phyloP scores from a whole-genome alignment of 2,329 filamentous ascomycete genomes.

The Colletotrichum theobromicola region DNA sequence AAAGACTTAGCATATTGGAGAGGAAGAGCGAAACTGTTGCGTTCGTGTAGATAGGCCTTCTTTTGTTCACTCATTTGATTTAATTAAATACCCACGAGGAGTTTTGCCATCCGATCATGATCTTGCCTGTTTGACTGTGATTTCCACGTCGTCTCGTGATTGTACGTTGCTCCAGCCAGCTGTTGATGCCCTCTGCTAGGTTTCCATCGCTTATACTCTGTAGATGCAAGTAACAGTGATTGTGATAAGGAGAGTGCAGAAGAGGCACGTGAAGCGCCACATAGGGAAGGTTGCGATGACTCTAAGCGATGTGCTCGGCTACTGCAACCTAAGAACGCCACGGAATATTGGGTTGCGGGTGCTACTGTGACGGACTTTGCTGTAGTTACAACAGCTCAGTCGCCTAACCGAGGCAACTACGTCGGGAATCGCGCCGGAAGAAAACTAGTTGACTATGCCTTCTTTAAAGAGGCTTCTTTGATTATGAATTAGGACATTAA shows the following conservation, averaged over 20 bases:
- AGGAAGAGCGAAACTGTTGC: neutral
- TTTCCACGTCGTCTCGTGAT: neutral
- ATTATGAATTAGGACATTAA: neutral
- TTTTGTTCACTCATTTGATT: neutral
- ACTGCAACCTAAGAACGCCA: neutral
- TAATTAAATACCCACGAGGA: neutral
- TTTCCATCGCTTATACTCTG: neutral
- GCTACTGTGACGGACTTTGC: neutral
- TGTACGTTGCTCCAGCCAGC: neutral
- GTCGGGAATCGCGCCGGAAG: neutral
- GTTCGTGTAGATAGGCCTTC: neutral
- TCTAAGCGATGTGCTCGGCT: neutral
- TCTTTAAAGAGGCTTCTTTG: neutral
- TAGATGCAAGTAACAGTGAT: neutral
- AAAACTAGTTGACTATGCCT: neutral
- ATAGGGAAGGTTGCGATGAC: neutral
- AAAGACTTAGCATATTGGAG: neutral
- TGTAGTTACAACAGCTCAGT: neutral
- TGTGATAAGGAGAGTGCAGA: neutral
- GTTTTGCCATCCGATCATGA: neutral
- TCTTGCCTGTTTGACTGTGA: neutral
- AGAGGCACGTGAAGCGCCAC: neutral
- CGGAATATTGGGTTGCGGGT: neutral
- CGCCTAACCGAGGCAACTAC: neutral
- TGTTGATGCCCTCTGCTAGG: neutral